A percentile compares a stretch with the other conserved stretches of the same genome.
Conservation (phyloP, 2,329 filamentous ascomycete species). For the Bipolaris victoriae region DNA sequence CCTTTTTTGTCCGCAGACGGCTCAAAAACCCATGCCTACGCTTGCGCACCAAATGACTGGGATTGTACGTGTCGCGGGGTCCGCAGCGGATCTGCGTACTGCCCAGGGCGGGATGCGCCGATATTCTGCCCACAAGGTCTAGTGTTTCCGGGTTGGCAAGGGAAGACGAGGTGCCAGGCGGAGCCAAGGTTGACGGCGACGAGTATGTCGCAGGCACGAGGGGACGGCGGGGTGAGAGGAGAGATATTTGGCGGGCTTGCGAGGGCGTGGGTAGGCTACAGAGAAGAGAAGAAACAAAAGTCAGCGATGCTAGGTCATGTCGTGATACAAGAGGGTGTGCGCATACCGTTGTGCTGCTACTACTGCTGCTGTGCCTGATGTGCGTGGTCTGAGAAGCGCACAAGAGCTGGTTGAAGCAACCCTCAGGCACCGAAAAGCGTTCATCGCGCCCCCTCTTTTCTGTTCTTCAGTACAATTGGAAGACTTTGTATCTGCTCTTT, state of each 20-base stretch:
- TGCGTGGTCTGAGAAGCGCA: conserved; percentile 27
- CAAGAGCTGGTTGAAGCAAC: conserved; percentile 24
- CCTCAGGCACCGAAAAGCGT: conserved; percentile 41
- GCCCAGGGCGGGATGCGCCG: conserved; percentile 45
- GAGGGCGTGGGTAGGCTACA: conserved; percentile 16
- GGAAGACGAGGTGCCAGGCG: conserved; percentile 23
- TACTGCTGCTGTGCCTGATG: conserved; percentile 10
- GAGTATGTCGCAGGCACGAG: conserved; percentile 27
- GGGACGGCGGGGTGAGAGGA: conserved; percentile 37
- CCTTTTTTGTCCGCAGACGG: conserved; percentile 59
- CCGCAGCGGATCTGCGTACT: conserved; percentile 53
- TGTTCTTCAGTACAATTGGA: not conserved
- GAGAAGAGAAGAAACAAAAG: not conserved
- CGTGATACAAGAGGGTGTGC: not conserved
- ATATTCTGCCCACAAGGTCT: conserved; percentile 46
- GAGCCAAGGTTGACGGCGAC: conserved; percentile 21
- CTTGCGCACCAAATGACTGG: conserved; percentile 66
- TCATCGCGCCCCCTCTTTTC: conserved; percentile 31
- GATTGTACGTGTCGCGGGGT: conserved; percentile 63
- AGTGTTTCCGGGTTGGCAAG: conserved; percentile 31
- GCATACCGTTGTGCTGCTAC: conserved; percentile 29
- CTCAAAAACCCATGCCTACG: conserved; percentile 66
- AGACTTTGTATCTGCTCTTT: too few relatives aligned
- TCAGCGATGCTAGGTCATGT: not conserved
- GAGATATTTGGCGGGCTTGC: conserved; percentile 34